These are phyloP conservation scores for Fennellomyces sp. DNA, from an alignment of 371 early-diverging fungal species.

Conservation along the genomic window DNA sequence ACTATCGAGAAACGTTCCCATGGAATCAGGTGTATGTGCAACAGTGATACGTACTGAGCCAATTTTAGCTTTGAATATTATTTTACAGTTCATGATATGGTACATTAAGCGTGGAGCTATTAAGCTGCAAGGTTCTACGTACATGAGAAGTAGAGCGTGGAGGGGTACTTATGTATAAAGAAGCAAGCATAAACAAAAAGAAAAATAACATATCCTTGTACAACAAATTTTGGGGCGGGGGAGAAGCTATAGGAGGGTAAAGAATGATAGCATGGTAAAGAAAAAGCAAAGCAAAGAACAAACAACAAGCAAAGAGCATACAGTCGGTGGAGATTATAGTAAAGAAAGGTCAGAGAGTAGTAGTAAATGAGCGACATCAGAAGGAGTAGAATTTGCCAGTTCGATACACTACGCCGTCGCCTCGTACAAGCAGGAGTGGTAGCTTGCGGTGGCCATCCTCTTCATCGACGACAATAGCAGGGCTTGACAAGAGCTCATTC, in stretches of 20 bases:
- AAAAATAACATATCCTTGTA: conserved; percentile 1
- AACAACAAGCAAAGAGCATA: background rate
- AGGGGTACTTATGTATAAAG: background rate
- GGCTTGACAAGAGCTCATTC: conserved; percentile 24
- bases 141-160: background rate
- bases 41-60: background rate
- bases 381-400: conserved; percentile 52
- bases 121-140: background rate
- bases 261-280: background rate
- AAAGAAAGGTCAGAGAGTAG: background rate
- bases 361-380: conserved; percentile 14
- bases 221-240: background rate
- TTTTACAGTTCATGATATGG: conserved; percentile 1
- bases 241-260: background rate
- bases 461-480: conserved; percentile 22
- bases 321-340: background rate
- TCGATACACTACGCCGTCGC: conserved; percentile 69
- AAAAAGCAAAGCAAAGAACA: background rate
- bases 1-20: background rate
- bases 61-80: background rate
- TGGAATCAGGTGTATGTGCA: background rate
- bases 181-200: conserved; percentile 4
- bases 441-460: conserved; percentile 37
- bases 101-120: background rate
- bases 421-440: conserved; percentile 65